Evolutionary conservation across 768 basidiomycete species (phyloP), one percentile per base, ranked within the genome.

Genomic region (Dacryopinax primogenitus): DNA sequence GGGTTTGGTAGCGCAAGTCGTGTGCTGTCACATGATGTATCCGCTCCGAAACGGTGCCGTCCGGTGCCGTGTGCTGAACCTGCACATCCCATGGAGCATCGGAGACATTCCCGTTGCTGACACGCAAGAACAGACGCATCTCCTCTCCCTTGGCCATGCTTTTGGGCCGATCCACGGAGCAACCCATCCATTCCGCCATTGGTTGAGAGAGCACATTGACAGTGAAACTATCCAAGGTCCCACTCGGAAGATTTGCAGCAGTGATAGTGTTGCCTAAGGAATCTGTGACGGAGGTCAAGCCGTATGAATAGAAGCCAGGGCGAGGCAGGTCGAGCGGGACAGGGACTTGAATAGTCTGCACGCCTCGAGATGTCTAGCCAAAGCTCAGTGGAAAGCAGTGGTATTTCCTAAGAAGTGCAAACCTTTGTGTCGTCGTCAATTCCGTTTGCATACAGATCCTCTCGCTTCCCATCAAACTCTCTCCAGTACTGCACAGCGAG

Each of bases 251-350:
- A 58, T 58, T 23, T 9, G 26, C 51, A 15, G 26, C 51, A 13
- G 63, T 78, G n/a, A 90, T 78, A 12, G 82, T 72, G 71, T 97
- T 96, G 16, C 90, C 91, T 63, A 87, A 77, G 15, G 85, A 83
- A 70, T 96, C 94, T n/a, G 82, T 82, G 28, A 97, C 82, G 69
- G 86, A 85, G 70, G 94, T 88, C 28, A 96, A 78, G 12, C 83
- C 80, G 71, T 90, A 92, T 1, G 51, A 58, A 30, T 58, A 58
- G 51, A 51, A 45, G 1, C 74, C 74, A 33, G 71, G 67, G 28
- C 28, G 36, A 65, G 66, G 65, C 63, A 65, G 67, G 0, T 28
- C 32, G 18, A 67, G 12, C 7, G 64, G 33, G 4, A 67, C 35
- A n/a, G 23, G 32, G 1, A 62, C 67, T 34, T 35, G 32, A 45